A percentile compares a stretch with the other conserved stretches of the same genome.
These are phyloP conservation scores for Carex parvula DNA, from an alignment of 176 grass and related monocot genomes.

Conservation along the genomic window DNA sequence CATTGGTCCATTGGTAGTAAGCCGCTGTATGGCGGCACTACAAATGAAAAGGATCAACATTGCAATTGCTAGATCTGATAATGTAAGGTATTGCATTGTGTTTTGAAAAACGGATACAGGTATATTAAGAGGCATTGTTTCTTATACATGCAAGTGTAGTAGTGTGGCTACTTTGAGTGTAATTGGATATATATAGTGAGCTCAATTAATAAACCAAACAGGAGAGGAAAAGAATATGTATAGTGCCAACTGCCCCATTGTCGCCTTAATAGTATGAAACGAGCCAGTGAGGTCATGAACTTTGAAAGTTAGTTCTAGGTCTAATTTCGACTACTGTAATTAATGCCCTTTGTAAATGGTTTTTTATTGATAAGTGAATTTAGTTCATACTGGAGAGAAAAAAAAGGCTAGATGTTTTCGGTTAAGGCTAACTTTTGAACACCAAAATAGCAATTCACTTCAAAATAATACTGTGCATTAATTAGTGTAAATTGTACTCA, in stretches of 20 bases:
- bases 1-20: conserved; percentile 41
- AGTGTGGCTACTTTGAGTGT: not conserved
- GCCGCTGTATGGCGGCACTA: conserved; percentile 31
- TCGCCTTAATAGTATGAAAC: conserved; percentile 10
- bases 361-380: not conserved
- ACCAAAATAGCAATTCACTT: not conserved
- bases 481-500: not conserved
- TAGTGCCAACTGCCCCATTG: not conserved
- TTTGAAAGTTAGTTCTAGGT: not conserved
- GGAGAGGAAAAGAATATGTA: not conserved
- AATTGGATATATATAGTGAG: conserved; percentile 8
- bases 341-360: not conserved
- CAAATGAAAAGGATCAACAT: conserved; percentile 39
- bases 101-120: not conserved
- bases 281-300: not conserved
- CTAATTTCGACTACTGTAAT: not conserved
- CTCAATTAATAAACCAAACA: not conserved
- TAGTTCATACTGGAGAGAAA: not conserved
- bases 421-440: not conserved
- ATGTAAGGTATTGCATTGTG: conserved; percentile 3
- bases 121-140: not conserved
- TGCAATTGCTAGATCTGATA: conserved; percentile 38
- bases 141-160: not conserved
- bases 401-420: not conserved
- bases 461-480: not conserved